A percentile compares a stretch with the other conserved stretches of the same genome.
These are phyloP conservation scores for Yarrowia keelungensis DNA, from an alignment of 805 yeast genomes.

Conservation along the genomic window DNA sequence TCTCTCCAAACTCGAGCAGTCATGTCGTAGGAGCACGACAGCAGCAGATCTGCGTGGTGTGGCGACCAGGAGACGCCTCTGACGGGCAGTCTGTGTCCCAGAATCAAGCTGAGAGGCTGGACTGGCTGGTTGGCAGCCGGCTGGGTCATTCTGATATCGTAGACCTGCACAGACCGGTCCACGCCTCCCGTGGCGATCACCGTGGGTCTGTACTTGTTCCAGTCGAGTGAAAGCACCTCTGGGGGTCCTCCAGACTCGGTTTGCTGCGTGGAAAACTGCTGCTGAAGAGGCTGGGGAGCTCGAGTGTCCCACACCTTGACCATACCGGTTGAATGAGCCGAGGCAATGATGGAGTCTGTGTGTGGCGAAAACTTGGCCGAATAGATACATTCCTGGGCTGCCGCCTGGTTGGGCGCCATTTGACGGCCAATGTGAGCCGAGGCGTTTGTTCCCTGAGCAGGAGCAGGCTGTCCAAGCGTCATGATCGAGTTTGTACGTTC, in stretches of 20 bases:
- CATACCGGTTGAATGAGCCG: conserved; percentile 76
- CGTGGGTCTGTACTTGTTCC: conserved; percentile 85
- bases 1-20: conserved; percentile 87
- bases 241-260: conserved; percentile 47
- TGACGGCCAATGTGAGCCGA: conserved; percentile 28
- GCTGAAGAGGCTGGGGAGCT: conserved; percentile 63
- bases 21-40: conserved; percentile 91
- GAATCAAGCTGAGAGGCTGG: conserved; percentile 42
- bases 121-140: conserved; percentile 46
- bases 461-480: conserved; percentile 43
- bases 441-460: conserved; percentile 34
- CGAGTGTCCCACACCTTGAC: conserved; percentile 85
- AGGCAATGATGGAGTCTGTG: conserved; percentile 69
- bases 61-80: conserved; percentile 89
- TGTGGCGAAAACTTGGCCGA: conserved; percentile 86
- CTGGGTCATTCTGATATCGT: conserved; percentile 83
- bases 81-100: conserved; percentile 89
- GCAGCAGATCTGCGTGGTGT: conserved; percentile 70
- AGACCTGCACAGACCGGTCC: conserved; percentile 79
- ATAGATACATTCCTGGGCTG: conserved; percentile 68
- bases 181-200: conserved; percentile 91
- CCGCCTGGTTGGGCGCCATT: conserved; percentile 42
- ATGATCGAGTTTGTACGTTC: conserved; percentile 42
- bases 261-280: conserved; percentile 25
- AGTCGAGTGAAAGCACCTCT: conserved; percentile 82